Evolutionary conservation across 306 rosid species (phyloP).

Genomic region (Trifolium pratense): DNA sequence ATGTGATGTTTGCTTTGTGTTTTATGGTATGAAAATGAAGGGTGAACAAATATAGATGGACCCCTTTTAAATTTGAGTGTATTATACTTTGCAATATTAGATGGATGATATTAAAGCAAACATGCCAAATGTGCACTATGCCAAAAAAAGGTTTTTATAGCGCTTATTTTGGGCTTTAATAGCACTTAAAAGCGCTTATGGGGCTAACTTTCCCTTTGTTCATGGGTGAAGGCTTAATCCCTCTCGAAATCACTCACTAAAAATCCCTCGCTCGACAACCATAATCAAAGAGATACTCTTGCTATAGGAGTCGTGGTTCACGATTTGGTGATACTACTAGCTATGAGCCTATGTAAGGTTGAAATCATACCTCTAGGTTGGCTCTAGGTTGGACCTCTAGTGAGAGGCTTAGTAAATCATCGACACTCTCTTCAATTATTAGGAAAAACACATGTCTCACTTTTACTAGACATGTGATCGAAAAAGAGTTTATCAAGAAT

Average conservation of each 20-base stretch:
- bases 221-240: neutral
- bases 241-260: neutral
- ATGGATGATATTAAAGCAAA: neutral
- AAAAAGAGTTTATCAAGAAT: neutral
- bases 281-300: neutral
- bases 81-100: slow-evolving; percentile 15
- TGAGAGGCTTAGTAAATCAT: neutral
- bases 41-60: slow-evolving; percentile 30
- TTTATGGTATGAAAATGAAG: slow-evolving; percentile 32
- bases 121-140: too few relatives aligned
- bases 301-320: neutral
- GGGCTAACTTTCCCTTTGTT: neutral
- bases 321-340: neutral
- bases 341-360: neutral
- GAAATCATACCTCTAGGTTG: neutral
- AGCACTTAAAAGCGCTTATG: too few relatives aligned
- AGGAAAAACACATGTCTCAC: neutral
- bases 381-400: neutral
- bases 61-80: slow-evolving; percentile 7
- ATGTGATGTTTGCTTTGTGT: slow-evolving; percentile 44
- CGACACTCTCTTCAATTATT: neutral
- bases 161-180: too few relatives aligned
- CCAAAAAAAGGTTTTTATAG: too few relatives aligned
- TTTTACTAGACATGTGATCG: neutral
- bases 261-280: neutral